Evolutionary conservation across 2,329 filamentous ascomycete species (phyloP), one percentile per base, ranked within the genome.

Genomic region (Alternaria longipes): DNA sequence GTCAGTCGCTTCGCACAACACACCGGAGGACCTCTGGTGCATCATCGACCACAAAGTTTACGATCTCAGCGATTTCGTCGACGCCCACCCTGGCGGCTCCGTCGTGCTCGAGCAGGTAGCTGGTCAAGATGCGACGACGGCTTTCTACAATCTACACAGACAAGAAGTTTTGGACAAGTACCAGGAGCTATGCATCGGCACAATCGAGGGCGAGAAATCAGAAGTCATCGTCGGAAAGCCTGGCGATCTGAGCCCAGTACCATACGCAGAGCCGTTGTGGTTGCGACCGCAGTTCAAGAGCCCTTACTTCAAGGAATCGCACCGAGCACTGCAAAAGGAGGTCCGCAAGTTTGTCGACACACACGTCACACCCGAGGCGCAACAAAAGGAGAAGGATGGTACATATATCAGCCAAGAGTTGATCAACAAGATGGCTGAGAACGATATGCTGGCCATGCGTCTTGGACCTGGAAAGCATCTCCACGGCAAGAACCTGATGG

Each of bases 131-230:
- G 92, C 92, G 52, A 97, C 93, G 2, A 82, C 85, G 36, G 90
- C 90, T 58, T 97, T 96, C 80, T 97, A 96, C 86, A 96, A 96
- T 83, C 88, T 97, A 54, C 93, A 97, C 81, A 85, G 93, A 26
- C 92, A 97, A 70, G 93, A 97, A 80, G 91, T 96, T n/a, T 85
- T 97, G 11, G 83, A 89, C 62, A 93, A 93, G 78, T 96, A 96
- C 83, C 81, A 85, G 47, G 84, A 87, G 71, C 85, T 97, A 18
- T 90, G 87, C 79, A 86, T 97, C 70, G 93, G 93, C 73, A 91
- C 87, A 14, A 78, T 97, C 74, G 82, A 88, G 67, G 90, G 88
- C 79, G 92, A 97, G 82, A 89, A 85, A 73, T 85, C 92, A 20
- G 87, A 93, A 74, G 87, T 95, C 69, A 84, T 93, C 64, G 87